Base-by-base conservation (phyloP, 352 stramenopile species). In the Globisporangium rhizosaccharum region DNA sequence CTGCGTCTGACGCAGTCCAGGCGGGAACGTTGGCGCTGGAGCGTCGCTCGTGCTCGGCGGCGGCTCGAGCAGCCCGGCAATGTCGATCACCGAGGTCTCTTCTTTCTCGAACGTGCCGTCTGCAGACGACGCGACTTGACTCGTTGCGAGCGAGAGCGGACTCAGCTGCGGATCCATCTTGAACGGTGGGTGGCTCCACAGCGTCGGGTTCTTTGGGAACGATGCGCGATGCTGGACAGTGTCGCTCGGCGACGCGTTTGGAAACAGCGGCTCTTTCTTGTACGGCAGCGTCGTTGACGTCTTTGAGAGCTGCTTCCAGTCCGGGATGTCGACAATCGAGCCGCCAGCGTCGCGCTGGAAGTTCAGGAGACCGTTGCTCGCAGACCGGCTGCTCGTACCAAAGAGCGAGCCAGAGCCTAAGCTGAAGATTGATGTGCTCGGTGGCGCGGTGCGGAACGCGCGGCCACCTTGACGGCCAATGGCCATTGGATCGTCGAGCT, bases 401-500 rank as follows among this genome's bases (percentile, higher is more conserved):
- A 79, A 55, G 3, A 70, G 74, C 23, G 78, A 81, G 7, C 76
- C 72, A 0, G 86, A 81, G 10, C 76, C 76, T 0, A 88, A 52
- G 56, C 81, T 90, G 63, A 90, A 90, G 53, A 90, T 90, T 4
- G 80, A 90, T 10, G 74, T 83, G 25, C 68, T 79, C 26, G 80
- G 76, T 18, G 73, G 47, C 23, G 76, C 75, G 1, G 75, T 85
- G 39, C 69, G 58, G 53, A 73, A 71, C 12, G 76, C 76, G 37
- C 57, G 78, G 14, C 76, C 77, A 49, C 79, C 59, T 50, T 88
- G 70, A 6, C 73, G 81, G 49, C 75, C 67, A 15, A 88, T 87
- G 15, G 81, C 79, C 64, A 88, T 85, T 3, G 82, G 82, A 28
- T 92, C 79, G 57, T 92, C 82, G 14, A 92, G 51, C 59, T 92